phyloP scores from a whole-genome alignment of 2,329 filamentous ascomycete genomes.

The Nannizziopsis arthrosporioides region DNA sequence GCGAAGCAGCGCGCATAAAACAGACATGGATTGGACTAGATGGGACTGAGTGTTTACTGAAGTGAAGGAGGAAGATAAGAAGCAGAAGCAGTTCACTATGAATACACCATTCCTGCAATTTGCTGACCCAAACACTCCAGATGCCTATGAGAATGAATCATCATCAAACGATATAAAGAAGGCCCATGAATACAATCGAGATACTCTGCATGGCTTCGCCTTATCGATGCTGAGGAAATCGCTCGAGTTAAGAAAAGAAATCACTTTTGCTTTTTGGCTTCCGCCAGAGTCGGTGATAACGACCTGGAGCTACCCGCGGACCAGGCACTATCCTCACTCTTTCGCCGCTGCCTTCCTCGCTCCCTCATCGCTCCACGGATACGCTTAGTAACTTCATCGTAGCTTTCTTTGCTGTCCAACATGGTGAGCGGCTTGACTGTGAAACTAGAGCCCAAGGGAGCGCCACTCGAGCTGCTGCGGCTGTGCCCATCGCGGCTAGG shows the following conservation, averaged over 20 bases:
- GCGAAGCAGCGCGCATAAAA: not conserved
- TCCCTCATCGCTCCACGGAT: conserved; percentile 77
- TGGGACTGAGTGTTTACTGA: too few relatives aligned
- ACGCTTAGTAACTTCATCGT: conserved; percentile 73
- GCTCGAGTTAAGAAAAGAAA: too few relatives aligned
- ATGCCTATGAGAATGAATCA: not conserved
- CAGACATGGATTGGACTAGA: not conserved
- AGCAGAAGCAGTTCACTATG: not conserved
- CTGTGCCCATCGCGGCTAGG: conserved; percentile 53
- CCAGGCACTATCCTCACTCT: conserved; percentile 33
- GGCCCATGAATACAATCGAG: not conserved
- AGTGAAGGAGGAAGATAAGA: not conserved
- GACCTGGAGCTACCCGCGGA: conserved; percentile 31
- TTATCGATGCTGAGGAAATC: too few relatives aligned
- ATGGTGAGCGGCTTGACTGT: conserved; percentile 59
- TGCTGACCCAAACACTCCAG: too few relatives aligned
- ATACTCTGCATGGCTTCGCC: not conserved
- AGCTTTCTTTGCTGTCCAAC: conserved; percentile 53
- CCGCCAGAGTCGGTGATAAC: conserved; percentile 26
- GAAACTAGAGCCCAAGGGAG: conserved; percentile 50
- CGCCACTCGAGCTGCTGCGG: conserved; percentile 57
- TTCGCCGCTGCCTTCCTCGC: conserved; percentile 50
- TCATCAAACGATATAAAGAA: not conserved
- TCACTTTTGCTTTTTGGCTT: conserved; percentile 23
- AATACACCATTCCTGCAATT: too few relatives aligned